A percentile compares a stretch with the other conserved stretches of the same genome.
Conservation (phyloP, 257 asterid genomes). For the Primulina tabacum region DNA sequence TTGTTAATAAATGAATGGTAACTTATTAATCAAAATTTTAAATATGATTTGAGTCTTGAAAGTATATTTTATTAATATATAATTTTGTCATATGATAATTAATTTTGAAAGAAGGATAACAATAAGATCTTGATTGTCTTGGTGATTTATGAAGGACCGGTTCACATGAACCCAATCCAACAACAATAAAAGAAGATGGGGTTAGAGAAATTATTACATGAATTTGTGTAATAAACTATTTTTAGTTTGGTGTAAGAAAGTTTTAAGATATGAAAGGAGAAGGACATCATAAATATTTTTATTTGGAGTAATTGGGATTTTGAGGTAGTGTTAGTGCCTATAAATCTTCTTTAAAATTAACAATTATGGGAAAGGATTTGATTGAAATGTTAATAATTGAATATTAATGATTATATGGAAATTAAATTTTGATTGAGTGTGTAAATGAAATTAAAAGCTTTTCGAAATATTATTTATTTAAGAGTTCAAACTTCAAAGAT, state of each 20-base stretch:
- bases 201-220: too few relatives aligned
- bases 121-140: too few relatives aligned
- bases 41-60: too few relatives aligned
- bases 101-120: too few relatives aligned
- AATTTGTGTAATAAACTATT: too few relatives aligned
- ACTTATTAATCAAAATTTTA: too few relatives aligned
- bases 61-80: too few relatives aligned
- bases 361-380: conserved; percentile 14
- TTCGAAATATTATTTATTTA: conserved; percentile 23
- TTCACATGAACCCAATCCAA: too few relatives aligned
- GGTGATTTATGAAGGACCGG: too few relatives aligned
- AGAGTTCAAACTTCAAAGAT: conserved; percentile 30
- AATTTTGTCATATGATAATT: too few relatives aligned
- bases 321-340: background rate
- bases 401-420: conserved; percentile 28
- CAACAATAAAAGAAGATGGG: too few relatives aligned
- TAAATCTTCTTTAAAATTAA: conserved; percentile 3
- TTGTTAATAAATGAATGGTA: too few relatives aligned
- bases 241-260: conserved; percentile 22
- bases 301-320: background rate
- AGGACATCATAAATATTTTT: background rate
- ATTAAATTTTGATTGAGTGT: conserved; percentile 30
- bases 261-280: conserved; percentile 7
- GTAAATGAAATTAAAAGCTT: conserved; percentile 31
- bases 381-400: conserved; percentile 20